Conservation (phyloP, 768 basidiomycete genomes). For the Xerocomellus intermedius region DNA sequence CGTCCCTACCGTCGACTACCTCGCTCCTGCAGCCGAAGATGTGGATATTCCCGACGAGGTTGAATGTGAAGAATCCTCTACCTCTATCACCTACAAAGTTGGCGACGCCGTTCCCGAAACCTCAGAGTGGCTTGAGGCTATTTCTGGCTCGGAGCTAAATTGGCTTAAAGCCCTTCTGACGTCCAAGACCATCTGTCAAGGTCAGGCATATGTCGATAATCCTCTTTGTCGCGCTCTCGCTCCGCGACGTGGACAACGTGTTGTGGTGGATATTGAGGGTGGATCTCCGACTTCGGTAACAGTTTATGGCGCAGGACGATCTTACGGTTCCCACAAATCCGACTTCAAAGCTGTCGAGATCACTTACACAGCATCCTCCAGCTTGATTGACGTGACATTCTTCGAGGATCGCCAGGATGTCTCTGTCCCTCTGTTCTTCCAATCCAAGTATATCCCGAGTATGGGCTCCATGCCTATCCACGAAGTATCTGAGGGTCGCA, state of each 20-base stretch:
- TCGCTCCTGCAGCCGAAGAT: slow-evolving; percentile 53
- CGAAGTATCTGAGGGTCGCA: slow-evolving; percentile 80
- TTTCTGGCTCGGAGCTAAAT: slow-evolving; percentile 77
- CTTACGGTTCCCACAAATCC: slow-evolving; percentile 66
- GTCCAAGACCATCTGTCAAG: slow-evolving; percentile 84
- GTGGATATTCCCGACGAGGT: slow-evolving; percentile 42
- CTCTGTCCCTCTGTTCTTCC: slow-evolving; percentile 76
- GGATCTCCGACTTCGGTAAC: slow-evolving; percentile 55
- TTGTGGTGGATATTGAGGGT: slow-evolving; percentile 55
- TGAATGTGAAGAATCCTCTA: slow-evolving; percentile 39
- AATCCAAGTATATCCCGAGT: slow-evolving; percentile 84
- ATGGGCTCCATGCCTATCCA: slow-evolving; percentile 92
- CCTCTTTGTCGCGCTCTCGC: slow-evolving; percentile 83
- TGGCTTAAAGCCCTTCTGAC: slow-evolving; percentile 88
- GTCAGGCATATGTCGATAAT: slow-evolving; percentile 81
- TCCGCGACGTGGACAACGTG: slow-evolving; percentile 77
- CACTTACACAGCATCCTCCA: slow-evolving; percentile 49
- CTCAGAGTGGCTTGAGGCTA: slow-evolving; percentile 75
- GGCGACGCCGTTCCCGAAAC: slow-evolving; percentile 55
- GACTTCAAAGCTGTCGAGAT: slow-evolving; percentile 85
- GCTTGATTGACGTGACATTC: slow-evolving; percentile 67
- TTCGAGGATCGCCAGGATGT: slow-evolving; percentile 79
- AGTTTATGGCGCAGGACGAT: slow-evolving; percentile 78
- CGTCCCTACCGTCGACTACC: slow-evolving; percentile 84
- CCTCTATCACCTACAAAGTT: slow-evolving; percentile 49